Evolutionary conservation across 2,329 filamentous ascomycete species (phyloP).

Genomic region (Myriosclerotinia duriaeana): DNA sequence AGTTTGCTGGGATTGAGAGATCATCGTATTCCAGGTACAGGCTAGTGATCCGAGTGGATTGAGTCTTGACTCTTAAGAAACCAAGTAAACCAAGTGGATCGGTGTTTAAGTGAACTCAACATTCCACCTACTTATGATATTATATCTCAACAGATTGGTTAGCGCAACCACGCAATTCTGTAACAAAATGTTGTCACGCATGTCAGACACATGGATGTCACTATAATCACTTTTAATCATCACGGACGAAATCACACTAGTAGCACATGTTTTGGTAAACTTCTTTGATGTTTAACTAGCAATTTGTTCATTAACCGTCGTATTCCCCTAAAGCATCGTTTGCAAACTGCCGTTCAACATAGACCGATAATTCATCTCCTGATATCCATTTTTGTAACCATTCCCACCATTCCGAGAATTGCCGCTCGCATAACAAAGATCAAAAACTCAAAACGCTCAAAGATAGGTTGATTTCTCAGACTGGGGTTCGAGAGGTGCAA

Average conservation of each 20-base stretch:
- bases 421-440: conserved; percentile 2
- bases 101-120: not conserved
- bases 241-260: not conserved
- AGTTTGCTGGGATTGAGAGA: not conserved
- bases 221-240: not conserved
- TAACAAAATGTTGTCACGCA: conserved; percentile 1
- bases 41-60: not conserved
- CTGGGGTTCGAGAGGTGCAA: conserved; percentile 36
- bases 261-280: not conserved
- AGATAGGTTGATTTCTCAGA: conserved; percentile 34
- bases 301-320: conserved; percentile 10
- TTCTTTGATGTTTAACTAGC: not conserved
- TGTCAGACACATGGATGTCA: not conserved
- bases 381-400: conserved; percentile 19
- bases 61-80: not conserved
- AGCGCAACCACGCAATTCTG: not conserved
- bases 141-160: not conserved
- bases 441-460: conserved; percentile 24
- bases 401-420: conserved; percentile 6
- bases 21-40: not conserved
- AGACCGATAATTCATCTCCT: conserved; percentile 19
- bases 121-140: not conserved
- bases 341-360: conserved; percentile 1
- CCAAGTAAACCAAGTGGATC: not conserved
- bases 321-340: conserved; percentile 9